Base-by-base conservation (phyloP, 768 basidiomycete species). In the Lactarius evosmus region DNA sequence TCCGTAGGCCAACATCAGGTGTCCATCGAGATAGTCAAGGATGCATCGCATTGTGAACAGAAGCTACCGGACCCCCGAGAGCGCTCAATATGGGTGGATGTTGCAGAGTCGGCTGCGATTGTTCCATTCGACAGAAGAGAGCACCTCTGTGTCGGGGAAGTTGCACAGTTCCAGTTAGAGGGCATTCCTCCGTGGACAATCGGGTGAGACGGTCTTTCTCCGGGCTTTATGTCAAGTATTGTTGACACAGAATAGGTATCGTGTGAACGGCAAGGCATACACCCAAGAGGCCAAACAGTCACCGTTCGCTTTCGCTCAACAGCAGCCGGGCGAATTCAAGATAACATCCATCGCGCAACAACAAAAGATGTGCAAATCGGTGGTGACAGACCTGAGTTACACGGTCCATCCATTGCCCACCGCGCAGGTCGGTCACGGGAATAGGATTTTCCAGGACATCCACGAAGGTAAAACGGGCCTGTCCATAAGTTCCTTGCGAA, bases 81-180 rank as follows among this genome's bases (percentile, higher is more conserved):
- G 34, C 80, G 83, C 58, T 84, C 84, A 19, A 81, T 91, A 41
- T 90, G 88, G 88, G 83, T 95, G 14, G 93, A 98, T 69, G 94
- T 98, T n/a, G 92, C 94, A 3, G 97, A 99, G 75, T 93, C 93
- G 1, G 97, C 97, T 9, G 86, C 92, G 14, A 94, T 99, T 60
- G 82, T 93, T 52, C 89, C 96, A 6, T 84, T 94, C 68, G 89
- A 90, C 69, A 78, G 87, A 61, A 81, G 85, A 61, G 80, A 80
- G 68, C 88, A 98, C 71, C 87, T 90, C 65, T 99, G 97, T 75
- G 89, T 92, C 2, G 96, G 95, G 9, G 94, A 98, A 64, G 80
- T 86, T 32, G 81, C 91, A 9, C 93, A 93, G 67, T 98, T 97
- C 81, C 88, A 95, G 72, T 79, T 99, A 17, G 93, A 97, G 74